A percentile compares a stretch with the other conserved stretches of the same genome.
These are phyloP conservation scores for Tephrocybe sp. DNA, from an alignment of 768 basidiomycete species.

Conservation along the genomic window DNA sequence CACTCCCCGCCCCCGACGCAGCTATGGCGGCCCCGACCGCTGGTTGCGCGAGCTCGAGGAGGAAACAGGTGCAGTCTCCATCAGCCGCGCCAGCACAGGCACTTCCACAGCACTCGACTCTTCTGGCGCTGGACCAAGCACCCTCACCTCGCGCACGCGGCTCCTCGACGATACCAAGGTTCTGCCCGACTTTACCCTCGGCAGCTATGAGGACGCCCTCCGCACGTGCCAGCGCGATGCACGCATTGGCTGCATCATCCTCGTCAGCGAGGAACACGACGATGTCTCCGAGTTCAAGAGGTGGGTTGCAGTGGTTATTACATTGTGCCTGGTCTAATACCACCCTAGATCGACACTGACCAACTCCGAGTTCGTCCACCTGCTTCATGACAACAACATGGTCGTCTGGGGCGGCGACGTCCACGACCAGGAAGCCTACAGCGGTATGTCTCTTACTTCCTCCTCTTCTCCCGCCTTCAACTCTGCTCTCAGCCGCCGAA, in stretches of 20 bases:
- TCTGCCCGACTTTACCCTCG: slow-evolving; percentile 80
- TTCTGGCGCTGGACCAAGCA: slow-evolving; percentile 44
- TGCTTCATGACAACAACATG: slow-evolving; percentile 72
- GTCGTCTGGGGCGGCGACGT: slow-evolving; percentile 94
- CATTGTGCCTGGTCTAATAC: background rate
- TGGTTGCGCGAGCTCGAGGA: slow-evolving; percentile 85
- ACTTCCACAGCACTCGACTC: slow-evolving; percentile 31
- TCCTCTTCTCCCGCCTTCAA: slow-evolving; percentile 7
- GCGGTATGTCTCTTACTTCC: slow-evolving; percentile 36
- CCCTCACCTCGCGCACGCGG: slow-evolving; percentile 35
- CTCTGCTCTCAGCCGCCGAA: slow-evolving; percentile 40
- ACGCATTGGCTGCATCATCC: slow-evolving; percentile 74
- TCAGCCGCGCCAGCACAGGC: slow-evolving; percentile 33
- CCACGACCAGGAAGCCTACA: slow-evolving; percentile 77
- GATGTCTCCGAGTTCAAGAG: slow-evolving; percentile 85
- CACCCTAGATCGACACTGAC: slow-evolving; percentile 67
- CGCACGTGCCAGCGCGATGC: slow-evolving; percentile 67
- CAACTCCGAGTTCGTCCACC: slow-evolving; percentile 65
- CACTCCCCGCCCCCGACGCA: slow-evolving; percentile 35
- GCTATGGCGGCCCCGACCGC: slow-evolving; percentile 57
- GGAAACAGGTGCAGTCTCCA: slow-evolving; percentile 74
- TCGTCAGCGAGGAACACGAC: slow-evolving; percentile 91
- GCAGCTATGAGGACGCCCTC: slow-evolving; percentile 81
- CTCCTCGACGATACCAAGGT: slow-evolving; percentile 41
- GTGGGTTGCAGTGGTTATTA: slow-evolving; percentile 34